Evolutionary conservation across 371 early-diverging fungal genomes (phyloP).

Genomic region (Mucor ambiguus): DNA sequence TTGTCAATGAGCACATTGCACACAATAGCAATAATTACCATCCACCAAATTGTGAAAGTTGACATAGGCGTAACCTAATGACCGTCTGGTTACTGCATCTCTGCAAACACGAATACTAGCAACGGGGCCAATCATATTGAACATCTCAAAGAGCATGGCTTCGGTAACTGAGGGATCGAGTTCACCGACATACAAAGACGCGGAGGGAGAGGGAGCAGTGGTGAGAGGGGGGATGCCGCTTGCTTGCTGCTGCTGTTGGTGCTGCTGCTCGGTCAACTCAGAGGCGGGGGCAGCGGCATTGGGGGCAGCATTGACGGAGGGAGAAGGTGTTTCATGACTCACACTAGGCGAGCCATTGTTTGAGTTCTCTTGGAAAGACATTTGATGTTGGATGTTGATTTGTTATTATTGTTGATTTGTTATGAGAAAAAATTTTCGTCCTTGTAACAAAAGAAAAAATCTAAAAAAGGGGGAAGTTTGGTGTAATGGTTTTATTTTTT

Average conservation of each 20-base stretch:
- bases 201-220: conserved; percentile 54
- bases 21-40: conserved; percentile 50
- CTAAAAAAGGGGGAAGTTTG: not conserved
- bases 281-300: not conserved
- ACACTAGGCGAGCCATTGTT: not conserved
- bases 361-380: not conserved
- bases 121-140: conserved; percentile 93
- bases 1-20: not conserved
- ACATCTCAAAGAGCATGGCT: conserved; percentile 95
- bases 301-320: not conserved
- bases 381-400: not conserved
- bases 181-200: conserved; percentile 89
- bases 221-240: conserved; percentile 28
- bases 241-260: not conserved
- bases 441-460: conserved; percentile 5
- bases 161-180: conserved; percentile 94
- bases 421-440: not conserved
- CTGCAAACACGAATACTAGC: conserved; percentile 97
- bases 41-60: conserved; percentile 84
- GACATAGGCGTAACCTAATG: conserved; percentile 97
- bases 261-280: conserved; percentile 6
- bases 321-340: not conserved
- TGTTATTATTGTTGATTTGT: conserved; percentile 7
- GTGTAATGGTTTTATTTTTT: not conserved
- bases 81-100: conserved; percentile 95